Conservation (phyloP, 768 basidiomycete genomes). For the Pulveroboletus sp. region DNA sequence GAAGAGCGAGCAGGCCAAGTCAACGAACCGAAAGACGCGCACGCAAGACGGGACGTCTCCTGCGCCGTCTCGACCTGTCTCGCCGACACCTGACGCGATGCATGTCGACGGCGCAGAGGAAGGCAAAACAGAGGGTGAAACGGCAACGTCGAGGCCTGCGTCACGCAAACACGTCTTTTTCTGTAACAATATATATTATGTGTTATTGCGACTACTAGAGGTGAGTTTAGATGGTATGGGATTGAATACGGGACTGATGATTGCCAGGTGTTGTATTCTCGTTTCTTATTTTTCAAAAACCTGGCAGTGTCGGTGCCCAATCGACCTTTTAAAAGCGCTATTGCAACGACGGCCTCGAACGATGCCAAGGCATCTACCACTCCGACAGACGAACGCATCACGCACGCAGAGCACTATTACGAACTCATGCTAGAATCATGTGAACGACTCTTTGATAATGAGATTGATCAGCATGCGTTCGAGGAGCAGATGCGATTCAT, state of each 20-base stretch:
- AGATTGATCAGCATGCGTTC: conserved; percentile 81
- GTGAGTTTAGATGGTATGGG: conserved; percentile 40
- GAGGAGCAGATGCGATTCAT: conserved; percentile 89
- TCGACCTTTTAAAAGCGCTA: conserved; percentile 10
- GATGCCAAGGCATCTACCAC: conserved; percentile 29
- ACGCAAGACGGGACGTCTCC: conserved; percentile 53
- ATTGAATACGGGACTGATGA: conserved; percentile 2
- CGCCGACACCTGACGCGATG: conserved; percentile 54
- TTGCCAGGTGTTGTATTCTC: conserved; percentile 73
- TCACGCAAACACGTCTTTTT: conserved; percentile 69
- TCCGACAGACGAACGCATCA: conserved; percentile 33
- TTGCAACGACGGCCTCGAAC: conserved; percentile 15
- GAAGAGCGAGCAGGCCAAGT: conserved; percentile 83
- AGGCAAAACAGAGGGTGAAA: conserved; percentile 16
- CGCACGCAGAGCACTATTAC: conserved; percentile 69
- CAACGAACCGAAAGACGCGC: conserved; percentile 56
- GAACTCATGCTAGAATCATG: conserved; percentile 81
- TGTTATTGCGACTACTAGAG: conserved; percentile 81
- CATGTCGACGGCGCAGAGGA: conserved; percentile 31
- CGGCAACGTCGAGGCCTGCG: conserved; percentile 26
- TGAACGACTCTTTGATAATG: conserved; percentile 89
- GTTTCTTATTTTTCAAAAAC: conserved; percentile 78
- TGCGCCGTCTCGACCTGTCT: conserved; percentile 58
- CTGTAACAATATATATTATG: conserved; percentile 87
- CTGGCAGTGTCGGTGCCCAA: conserved; percentile 50